These are phyloP conservation scores for Hypomyces perniciosus DNA, from an alignment of 2,329 filamentous ascomycete genomes.

Conservation along the genomic window DNA sequence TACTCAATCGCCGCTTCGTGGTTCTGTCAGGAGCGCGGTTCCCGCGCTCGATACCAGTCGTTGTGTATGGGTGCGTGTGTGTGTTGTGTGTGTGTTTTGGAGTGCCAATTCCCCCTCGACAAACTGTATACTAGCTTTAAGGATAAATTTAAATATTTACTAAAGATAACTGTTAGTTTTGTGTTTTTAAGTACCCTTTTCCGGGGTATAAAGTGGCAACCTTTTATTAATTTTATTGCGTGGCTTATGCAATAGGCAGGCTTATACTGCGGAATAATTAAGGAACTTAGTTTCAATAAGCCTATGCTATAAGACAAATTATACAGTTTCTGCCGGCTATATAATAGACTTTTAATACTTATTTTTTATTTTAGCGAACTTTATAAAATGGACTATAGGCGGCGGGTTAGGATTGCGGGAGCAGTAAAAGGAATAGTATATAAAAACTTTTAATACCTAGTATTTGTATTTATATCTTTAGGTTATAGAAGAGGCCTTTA, in stretches of 20 bases:
- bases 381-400: slow-evolving; percentile 13
- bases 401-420: slow-evolving; percentile 3
- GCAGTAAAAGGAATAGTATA: slow-evolving; percentile 11
- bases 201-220: slow-evolving; percentile 12
- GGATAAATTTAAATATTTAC: slow-evolving; percentile 7
- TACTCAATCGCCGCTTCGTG: too few relatives aligned
- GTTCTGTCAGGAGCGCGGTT: too few relatives aligned
- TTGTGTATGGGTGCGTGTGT: too few relatives aligned
- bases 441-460: not conserved
- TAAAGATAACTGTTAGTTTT: slow-evolving; percentile 9
- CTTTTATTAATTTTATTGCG: slow-evolving; percentile 5
- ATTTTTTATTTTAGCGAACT: slow-evolving; percentile 15
- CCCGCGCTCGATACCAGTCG: too few relatives aligned
- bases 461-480: not conserved
- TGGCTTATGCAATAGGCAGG: slow-evolving; percentile 9
- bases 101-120: too few relatives aligned
- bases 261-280: slow-evolving; percentile 14
- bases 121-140: slow-evolving; percentile 13
- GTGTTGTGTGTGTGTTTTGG: too few relatives aligned
- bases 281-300: slow-evolving; percentile 13
- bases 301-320: slow-evolving; percentile 12
- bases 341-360: slow-evolving; percentile 7
- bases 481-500: slow-evolving; percentile 9
- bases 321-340: slow-evolving; percentile 14
- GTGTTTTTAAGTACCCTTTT: slow-evolving; percentile 16